Base-by-base conservation (phyloP, 768 basidiomycete genomes). In the Boletus vermiculosoides region DNA sequence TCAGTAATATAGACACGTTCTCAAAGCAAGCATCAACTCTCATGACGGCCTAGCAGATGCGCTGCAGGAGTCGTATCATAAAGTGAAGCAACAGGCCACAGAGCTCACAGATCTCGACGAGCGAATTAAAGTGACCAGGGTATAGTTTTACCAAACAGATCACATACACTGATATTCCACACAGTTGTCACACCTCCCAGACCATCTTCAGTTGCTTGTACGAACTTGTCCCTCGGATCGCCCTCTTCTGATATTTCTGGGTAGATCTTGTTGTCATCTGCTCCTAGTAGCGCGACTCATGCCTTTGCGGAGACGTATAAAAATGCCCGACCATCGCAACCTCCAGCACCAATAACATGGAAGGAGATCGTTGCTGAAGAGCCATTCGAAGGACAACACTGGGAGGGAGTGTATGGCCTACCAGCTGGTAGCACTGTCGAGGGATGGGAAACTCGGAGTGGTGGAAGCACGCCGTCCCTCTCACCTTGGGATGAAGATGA, bases 301-400 rank as follows among this genome's bases (percentile, higher is more conserved):
- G 71, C 75, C 0, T 78, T 77, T 61, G 88, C 86, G n/a, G 78
- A 83, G 6, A 56, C 70, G 0, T 84, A 82, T 60, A 74, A 87
- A 7, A 73, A 85, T 31, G 66, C 62, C 1, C 63, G 72, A 1
- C 69, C 64, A 25, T 34, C 57, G 0, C 48, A 63, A 45, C 55
- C 61, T 8, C 76, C 66, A 8, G 68, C 75, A 4, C 63, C 76
- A 1, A 71, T 91, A 8, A 90, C 87, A 4, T 94, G 92, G 92
- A 76, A 79, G 57, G 79, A 84, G n/a, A 92, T 94, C 50, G 78
- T 93, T 16, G 80, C 80, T 1, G 90, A 91, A 63, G 91, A 92
- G 55, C 89, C 90, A 4, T 88, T 90, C 58, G 88, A 92, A 70
- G 92, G 88, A 16, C 84, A 92, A 58, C 91, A 92, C 64, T 92